Evolutionary conservation across 805 yeast species (phyloP), one percentile per base, ranked within the genome.

Genomic region (Pichia membranifaciens): DNA sequence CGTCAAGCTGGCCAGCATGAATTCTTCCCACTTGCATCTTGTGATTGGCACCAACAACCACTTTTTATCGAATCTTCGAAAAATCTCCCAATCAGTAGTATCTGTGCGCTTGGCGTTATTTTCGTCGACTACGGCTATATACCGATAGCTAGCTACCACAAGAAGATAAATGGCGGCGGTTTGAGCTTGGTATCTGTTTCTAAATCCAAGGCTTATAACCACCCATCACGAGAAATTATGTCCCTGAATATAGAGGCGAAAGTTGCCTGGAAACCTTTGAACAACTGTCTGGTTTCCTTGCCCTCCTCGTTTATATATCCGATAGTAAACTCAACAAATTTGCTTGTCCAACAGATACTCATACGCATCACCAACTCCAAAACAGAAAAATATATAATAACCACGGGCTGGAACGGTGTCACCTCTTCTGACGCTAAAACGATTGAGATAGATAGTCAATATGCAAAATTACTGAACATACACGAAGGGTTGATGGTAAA

Each of bases 381-480:
- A 45, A 44, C 51, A 40, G 49, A 45, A 21, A 37, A 57, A 20
- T 23, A 25, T 4, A 38, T 37, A 55, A 58, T 54, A 7, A 52
- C 52, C 20, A 45, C 60, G 28, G 68, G 68, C 2, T 64, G 67
- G 65, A 61, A 55, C 17, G 68, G 68, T 3, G 58, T 55, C 38
- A 60, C 60, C 33, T 54, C 64, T 0, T 29, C 37, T 2, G 51
- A 51, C 28, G 31, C 43, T 4, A 48, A 44, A 2, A 22, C 52
- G 12, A 49, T 87, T 5, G 89, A 83, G 52, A 68, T 87, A 9
- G 95, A 87, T 57, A 81, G 90, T 0, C 59, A 72, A 0, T 81
- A 82, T 59, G 91, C 89, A 0, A 68, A 64, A 34, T 56, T 74
- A 0, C 58, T 82, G 28, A 71, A 70, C 0, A 57, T 87, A 4